Conservation (phyloP, 352 stramenopile genomes). For the Pythium vanterpoolii region DNA sequence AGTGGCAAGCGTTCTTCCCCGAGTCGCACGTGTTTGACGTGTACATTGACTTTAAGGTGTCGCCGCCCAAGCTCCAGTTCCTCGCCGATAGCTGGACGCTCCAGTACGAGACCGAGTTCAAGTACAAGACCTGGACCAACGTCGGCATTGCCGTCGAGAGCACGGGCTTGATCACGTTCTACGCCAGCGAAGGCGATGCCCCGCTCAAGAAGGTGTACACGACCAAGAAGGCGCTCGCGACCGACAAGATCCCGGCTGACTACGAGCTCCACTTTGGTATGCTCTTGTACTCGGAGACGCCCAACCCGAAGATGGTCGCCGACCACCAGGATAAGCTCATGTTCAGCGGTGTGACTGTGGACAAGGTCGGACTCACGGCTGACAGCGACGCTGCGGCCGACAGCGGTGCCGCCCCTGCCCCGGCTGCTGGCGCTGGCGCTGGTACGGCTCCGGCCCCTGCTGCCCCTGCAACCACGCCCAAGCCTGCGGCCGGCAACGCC, state of each 20-base stretch:
- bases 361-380: neutral
- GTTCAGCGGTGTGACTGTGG: conserved; percentile 7
- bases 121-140: conserved; percentile 10
- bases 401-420: too few relatives aligned
- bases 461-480: too few relatives aligned
- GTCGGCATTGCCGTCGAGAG: conserved; percentile 7
- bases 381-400: neutral
- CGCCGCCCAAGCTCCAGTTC: conserved; percentile 9
- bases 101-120: conserved; percentile 5
- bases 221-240: conserved; percentile 9
- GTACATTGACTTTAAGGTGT: conserved; percentile 9
- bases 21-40: conserved; percentile 9
- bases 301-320: conserved; percentile 6
- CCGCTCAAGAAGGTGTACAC: conserved; percentile 3
- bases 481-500: too few relatives aligned
- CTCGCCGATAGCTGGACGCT: conserved; percentile 1
- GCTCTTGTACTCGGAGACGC: conserved; percentile 8
- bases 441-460: too few relatives aligned
- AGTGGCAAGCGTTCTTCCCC: conserved; percentile 10
- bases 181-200: conserved; percentile 3
- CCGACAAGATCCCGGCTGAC: conserved; percentile 10
- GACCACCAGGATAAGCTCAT: conserved; percentile 11
- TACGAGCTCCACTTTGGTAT: conserved; percentile 17
- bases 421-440: too few relatives aligned
- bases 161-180: conserved; percentile 9